Evolutionary conservation across 73 alveolate genomes (phyloP).

Genomic region (Tetrahymena borealis): DNA sequence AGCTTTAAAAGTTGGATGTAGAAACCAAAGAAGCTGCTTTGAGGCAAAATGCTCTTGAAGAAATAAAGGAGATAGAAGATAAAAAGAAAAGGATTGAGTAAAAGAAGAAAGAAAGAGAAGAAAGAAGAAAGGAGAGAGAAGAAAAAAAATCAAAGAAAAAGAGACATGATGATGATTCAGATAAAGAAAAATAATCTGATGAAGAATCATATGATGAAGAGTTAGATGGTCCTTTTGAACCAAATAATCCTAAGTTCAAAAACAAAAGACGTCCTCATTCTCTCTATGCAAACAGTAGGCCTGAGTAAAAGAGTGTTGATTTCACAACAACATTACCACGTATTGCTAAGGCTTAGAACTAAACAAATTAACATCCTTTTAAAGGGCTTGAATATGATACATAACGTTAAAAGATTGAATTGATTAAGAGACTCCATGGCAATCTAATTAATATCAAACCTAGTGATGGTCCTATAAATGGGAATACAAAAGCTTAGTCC

Average conservation of each 20-base stretch:
- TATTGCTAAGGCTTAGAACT: not conserved
- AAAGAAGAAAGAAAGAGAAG: not conserved
- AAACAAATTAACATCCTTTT: not conserved
- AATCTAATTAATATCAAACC: not conserved
- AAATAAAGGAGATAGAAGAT: not conserved
- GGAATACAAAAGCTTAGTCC: not conserved
- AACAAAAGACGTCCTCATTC: not conserved
- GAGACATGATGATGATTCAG: not conserved
- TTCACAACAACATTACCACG: not conserved
- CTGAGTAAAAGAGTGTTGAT: not conserved
- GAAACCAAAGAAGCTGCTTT: not conserved
- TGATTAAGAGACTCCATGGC: not conserved
- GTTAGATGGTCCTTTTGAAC: not conserved
- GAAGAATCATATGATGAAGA: not conserved
- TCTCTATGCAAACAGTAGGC: not conserved
- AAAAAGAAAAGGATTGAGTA: not conserved
- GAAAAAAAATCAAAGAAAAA: not conserved
- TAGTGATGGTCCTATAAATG: not conserved
- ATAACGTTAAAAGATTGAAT: not conserved
- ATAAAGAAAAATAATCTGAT: not conserved
- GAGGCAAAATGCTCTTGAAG: not conserved
- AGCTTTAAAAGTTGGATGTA: not conserved
- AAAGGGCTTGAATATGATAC: not conserved
- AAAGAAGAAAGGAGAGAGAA: not conserved
- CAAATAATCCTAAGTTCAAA: not conserved